Evolutionary conservation across 2,329 filamentous ascomycete genomes (phyloP), one percentile per base, ranked within the genome.

Genomic region (Arachnopeziza araneosa): DNA sequence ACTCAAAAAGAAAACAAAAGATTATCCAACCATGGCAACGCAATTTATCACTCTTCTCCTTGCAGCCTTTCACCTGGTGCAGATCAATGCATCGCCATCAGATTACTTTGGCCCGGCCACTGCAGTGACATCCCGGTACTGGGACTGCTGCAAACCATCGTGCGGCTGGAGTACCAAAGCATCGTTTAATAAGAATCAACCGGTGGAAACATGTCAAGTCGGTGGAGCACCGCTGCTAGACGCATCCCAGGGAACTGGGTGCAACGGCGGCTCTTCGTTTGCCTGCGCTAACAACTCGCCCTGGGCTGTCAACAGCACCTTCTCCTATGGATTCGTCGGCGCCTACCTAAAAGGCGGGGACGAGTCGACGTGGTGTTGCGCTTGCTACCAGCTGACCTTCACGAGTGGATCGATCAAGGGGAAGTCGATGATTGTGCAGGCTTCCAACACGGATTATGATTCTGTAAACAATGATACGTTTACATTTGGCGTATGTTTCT

Each of bases 101-200:
- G 26, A 30, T 30, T 5, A 5, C 9, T 30, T 30, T 30, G 26
- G 26, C 26, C 26, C 26, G 4, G 26, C 26, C 26, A 62, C 60
- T 0, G 67, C 67, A 12, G 62, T 57, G 32, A 74, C 75, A 48
- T 76, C 74, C 17, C 71, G 80, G 58, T 83, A 82, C 71, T 82
- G 83, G 82, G 86, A 89, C 71, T 89, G 87, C 77, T 90, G 87
- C 76, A 90, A 90, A 77, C 82, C 85, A 24, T 86, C 83, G 22
- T 89, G 86, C 71, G 78, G 78, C 2, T 84, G 85, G 85, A 4
- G 9, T 4, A 30, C 26, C 26, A 30, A 30, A 30, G 26, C 26
- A 30, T 30, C 26, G 5, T 30, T 30, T 9, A 30, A 30, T n/a
- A 30, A 30, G 26, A 4, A 30, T 9, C n/a, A 58, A 30, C 26